A percentile compares a stretch with the other conserved stretches of the same genome.
Conservation (phyloP, 192 early-diverging fungal species). For the Podila minutissima region DNA sequence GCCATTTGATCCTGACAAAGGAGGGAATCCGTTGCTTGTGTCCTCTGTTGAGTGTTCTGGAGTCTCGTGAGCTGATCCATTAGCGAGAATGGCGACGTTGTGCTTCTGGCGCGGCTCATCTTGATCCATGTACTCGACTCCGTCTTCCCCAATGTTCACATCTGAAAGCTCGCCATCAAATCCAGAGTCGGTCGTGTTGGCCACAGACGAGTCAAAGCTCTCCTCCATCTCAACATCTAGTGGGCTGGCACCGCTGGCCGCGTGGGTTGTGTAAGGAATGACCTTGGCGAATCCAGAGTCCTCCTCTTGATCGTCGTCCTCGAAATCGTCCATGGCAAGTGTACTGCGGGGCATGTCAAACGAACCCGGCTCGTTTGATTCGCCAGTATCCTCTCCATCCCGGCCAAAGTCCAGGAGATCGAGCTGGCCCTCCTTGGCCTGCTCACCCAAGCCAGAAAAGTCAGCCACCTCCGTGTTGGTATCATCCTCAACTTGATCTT, state of each 20-base stretch:
- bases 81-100: not conserved
- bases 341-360: not conserved
- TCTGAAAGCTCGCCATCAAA: slow-evolving; percentile 16
- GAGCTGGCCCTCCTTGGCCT: slow-evolving; percentile 9
- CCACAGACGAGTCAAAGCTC: slow-evolving; percentile 2
- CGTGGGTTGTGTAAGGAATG: slow-evolving; percentile 11
- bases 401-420: slow-evolving; percentile 8
- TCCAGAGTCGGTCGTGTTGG: not conserved
- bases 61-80: not conserved
- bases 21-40: not conserved
- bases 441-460: slow-evolving; percentile 1
- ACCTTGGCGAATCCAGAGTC: slow-evolving; percentile 12
- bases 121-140: not conserved
- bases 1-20: slow-evolving; percentile 1
- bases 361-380: slow-evolving; percentile 2
- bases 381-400: slow-evolving; percentile 19
- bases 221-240: slow-evolving; percentile 43
- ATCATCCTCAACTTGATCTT: slow-evolving; percentile 24
- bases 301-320: slow-evolving; percentile 32
- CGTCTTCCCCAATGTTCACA: not conserved
- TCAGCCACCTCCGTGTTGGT: not conserved
- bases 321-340: slow-evolving; percentile 24
- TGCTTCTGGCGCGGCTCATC: not conserved
- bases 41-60: not conserved
- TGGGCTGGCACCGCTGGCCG: slow-evolving; percentile 22